Evolutionary conservation across 495 filamentous ascomycete species (phyloP), one percentile per base, ranked within the genome.

Genomic region (Penicillium turbatum): DNA sequence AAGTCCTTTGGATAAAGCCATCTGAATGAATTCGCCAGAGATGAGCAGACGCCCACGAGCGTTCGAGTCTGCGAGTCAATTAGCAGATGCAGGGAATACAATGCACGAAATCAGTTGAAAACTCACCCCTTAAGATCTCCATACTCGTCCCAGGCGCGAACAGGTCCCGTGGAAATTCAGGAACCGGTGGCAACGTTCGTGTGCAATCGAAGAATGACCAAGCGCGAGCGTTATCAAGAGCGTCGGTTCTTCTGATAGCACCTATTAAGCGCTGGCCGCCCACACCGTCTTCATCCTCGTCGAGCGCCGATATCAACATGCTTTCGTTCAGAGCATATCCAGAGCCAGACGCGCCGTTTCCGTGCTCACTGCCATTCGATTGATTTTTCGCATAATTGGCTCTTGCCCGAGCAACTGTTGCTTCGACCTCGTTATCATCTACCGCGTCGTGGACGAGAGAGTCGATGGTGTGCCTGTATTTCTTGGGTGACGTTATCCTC

Each of bases 201-300:
- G 56, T 27, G 9, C 66, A 48, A 17, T 79, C 72, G 57, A 89
- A 88, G 65, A 95, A 93, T 44, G 80, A 82, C 79, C 83, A 92
- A 15, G 73, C 65, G 35, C 76, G 81, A 16, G 80, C 77, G 12
- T 78, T 60, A 13, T 80, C 77, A 35, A 83, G 79, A 9, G 86
- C 86, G 51, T 91, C 86, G 8, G 88, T 92, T 57, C 90, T 80
- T 57, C 83, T 79, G 31, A 95, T 79, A 32, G 90, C 90, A 48
- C 80, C 77, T 32, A 86, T 70, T 7, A 93, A 68, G 65, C 83
- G 86, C 43, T 73, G 72, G 3, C 79, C 67, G 6, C 70, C 78
- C 21, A 75, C 69, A 27, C 79, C 82, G 16, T 54, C 57, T 48
- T 83, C 79, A 42, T 82, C 78, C 3, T 77, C 67, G n/a, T 78